A percentile compares a stretch with the other conserved stretches of the same genome.
These are phyloP conservation scores for Corymbia maculata DNA, from an alignment of 345 rosid species.

Conservation along the genomic window DNA sequence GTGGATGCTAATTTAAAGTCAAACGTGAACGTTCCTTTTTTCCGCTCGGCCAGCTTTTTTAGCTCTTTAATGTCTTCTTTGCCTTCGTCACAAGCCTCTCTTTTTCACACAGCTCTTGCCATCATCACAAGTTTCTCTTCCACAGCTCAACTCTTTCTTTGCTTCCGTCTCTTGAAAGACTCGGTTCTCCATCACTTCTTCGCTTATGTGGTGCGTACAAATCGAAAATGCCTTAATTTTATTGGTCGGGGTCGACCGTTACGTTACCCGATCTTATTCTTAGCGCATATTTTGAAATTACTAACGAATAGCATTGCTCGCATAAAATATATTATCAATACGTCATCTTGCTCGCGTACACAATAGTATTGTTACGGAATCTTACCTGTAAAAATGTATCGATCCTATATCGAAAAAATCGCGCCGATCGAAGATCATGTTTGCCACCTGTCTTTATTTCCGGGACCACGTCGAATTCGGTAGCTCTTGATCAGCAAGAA, in stretches of 20 bases:
- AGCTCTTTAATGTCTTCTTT: not conserved
- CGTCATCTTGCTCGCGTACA: rapidly evolving
- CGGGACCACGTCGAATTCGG: not conserved
- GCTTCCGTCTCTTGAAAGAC: not conserved
- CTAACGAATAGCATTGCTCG: not conserved
- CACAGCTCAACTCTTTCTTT: not conserved
- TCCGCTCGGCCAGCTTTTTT: not conserved
- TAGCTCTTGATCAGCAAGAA: not conserved
- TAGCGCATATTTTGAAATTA: not conserved
- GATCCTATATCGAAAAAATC: not conserved
- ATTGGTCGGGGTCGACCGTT: not conserved
- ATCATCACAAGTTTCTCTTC: not conserved
- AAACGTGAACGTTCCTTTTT: not conserved
- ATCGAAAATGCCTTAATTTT: not conserved
- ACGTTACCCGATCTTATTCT: not conserved
- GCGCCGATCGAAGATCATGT: not conserved
- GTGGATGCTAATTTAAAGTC: not conserved
- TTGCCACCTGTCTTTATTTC: not conserved
- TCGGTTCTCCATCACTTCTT: not conserved
- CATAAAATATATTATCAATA: not conserved
- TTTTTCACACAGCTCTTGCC: not conserved
- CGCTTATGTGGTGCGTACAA: not conserved
- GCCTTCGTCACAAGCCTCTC: not conserved
- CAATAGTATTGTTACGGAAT: rapidly evolving
- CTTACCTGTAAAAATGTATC: not conserved